Evolutionary conservation across 106 monocot species (phyloP), one percentile per base, ranked within the genome.

Genomic region (Dendrobium nobile): DNA sequence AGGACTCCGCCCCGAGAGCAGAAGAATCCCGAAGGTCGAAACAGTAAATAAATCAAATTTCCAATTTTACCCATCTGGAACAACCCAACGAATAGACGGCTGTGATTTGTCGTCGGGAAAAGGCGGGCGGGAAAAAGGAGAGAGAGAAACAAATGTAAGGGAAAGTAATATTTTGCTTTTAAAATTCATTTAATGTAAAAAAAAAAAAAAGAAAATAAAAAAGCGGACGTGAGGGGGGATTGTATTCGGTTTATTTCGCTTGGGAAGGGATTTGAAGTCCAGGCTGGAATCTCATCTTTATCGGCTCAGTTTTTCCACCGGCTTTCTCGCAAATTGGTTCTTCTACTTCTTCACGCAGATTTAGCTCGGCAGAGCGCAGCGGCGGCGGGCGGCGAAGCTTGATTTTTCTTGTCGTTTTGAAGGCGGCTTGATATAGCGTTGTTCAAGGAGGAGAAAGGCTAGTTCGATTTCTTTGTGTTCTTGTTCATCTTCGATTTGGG

Each of bases 281-380:
- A 51, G 76, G 47, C 76, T 48, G 47, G 48, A 20, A 8, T n/a
- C 74, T 75, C 74, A 75, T 75, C 74, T 72, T 75, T 75, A 75
- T 75, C 74, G 74, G 74, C 43, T 75, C 44, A 75, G 28, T 37
- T 76, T 76, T 76, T 47, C 48, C 24, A 26, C 76, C 75, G 22
- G 40, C 40, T 47, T 43, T 37, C 40, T 22, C 47, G 7, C 24
- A 75, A 33, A n/a, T 48, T 9, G 48, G 47, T 76, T 48, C 48
- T 51, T 70, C 70, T 51, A 27, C 76, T 26, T 51, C 48, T 44
- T 47, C 45, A 17, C 43, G 45, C 22, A 48, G 76, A 41, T 15
- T 33, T 43, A 6, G 40, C 28, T 41, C 74, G 41, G 13, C 22
- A 2, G 45, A 24, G 47, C 0, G 76, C 47, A 9, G 76, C 11